Conservation (phyloP, 768 basidiomycete species). For the Collybiopsis confluens region DNA sequence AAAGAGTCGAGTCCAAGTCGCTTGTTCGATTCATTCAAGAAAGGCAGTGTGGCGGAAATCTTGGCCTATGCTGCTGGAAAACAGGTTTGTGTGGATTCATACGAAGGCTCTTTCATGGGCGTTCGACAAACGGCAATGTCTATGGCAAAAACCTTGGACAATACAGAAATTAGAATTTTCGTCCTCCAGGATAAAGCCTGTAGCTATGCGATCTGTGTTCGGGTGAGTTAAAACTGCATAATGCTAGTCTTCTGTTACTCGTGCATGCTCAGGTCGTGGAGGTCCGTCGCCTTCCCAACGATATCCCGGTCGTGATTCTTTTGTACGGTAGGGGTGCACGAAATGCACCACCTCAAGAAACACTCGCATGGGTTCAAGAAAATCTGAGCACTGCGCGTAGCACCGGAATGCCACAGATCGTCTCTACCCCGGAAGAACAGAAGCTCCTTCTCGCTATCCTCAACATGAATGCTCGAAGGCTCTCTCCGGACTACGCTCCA, state of each 20-base stretch:
- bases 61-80: neutral
- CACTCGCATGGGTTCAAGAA: neutral
- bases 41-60: neutral
- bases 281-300: neutral
- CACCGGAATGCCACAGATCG: neutral
- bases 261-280: conserved; percentile 3
- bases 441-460: conserved; percentile 7
- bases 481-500: conserved; percentile 6
- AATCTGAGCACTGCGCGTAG: neutral
- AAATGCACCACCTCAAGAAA: neutral
- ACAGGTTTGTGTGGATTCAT: conserved; percentile 1
- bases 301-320: conserved; percentile 9
- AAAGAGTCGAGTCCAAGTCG: neutral
- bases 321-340: conserved; percentile 4
- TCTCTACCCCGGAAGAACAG: conserved; percentile 8
- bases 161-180: neutral
- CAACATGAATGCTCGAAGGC: conserved; percentile 2
- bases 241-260: neutral
- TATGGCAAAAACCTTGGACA: conserved; percentile 2
- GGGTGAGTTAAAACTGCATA: neutral
- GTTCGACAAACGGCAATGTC: conserved; percentile 9
- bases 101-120: conserved; percentile 9
- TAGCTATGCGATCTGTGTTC: conserved; percentile 4
- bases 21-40: neutral
- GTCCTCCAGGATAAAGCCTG: conserved; percentile 7